Conservation (phyloP, 192 early-diverging fungal genomes). For the Glomus cerebriforme region DNA sequence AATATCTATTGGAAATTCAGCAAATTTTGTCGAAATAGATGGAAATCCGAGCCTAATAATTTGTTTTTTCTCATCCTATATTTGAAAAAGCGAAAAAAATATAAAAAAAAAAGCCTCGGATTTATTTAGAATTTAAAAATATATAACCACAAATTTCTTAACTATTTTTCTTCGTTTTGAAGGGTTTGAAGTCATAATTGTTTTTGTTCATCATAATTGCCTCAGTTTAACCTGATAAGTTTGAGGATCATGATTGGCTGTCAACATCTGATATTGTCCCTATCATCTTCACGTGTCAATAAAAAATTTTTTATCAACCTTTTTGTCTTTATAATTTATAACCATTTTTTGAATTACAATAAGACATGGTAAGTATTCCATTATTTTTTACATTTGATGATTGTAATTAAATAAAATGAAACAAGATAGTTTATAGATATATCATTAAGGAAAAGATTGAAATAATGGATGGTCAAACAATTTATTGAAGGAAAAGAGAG, state of each 20-base stretch:
- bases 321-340: too few relatives aligned
- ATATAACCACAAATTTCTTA: too few relatives aligned
- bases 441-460: not conserved
- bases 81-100: not conserved
- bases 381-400: not conserved
- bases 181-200: too few relatives aligned
- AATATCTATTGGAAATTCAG: slow-evolving; percentile 3
- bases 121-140: too few relatives aligned
- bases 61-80: not conserved
- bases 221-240: too few relatives aligned
- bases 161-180: too few relatives aligned
- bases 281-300: too few relatives aligned
- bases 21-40: slow-evolving; percentile 5
- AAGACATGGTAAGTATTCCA: not conserved
- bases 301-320: not conserved
- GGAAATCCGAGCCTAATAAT: not conserved
- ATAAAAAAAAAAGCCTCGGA: too few relatives aligned
- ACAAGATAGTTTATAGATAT: not conserved
- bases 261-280: too few relatives aligned
- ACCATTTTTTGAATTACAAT: not conserved
- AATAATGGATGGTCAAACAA: not conserved
- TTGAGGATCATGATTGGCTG: too few relatives aligned
- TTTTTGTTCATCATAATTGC: too few relatives aligned
- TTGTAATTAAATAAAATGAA: not conserved
- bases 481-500: too few relatives aligned